Evolutionary conservation across 148 eudicot genomes (phyloP), one percentile per base, ranked within the genome.

Genomic region (Cornus suecica): DNA sequence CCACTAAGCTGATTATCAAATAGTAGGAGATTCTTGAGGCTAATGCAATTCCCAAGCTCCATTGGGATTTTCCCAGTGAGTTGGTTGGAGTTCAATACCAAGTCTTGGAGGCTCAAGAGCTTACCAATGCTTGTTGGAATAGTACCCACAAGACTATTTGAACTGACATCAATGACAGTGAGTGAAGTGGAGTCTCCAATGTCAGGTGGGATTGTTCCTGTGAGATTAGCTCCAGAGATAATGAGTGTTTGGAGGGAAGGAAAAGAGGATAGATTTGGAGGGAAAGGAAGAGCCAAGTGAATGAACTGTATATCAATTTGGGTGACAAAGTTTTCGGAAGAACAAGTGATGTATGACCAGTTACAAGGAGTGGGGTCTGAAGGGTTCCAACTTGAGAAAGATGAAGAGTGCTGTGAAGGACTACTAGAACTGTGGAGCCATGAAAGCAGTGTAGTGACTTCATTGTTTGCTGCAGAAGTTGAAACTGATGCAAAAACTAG

Each of bases 281-380:
- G 93, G 22, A 94, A 77, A 16, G 90, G 87, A 8, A 87, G 77
- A 1, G 73, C 67, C 16, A 94, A 79, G 4, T 79, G 85, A 29
- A 88, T 54, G 32, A 86, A 85, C 27, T 77, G 80, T 25, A 92
- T 82, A 60, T 68, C 74, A 23, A 94, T 87, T 70, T 90, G 78
- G 2, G 87, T 79, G 2, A 94, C 87, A 52, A 79, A 84, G 25
- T 81, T 70, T 20, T 85, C 81, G 5, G 75, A 3, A 27, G 86
- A 84, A 73, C 98, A 94, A 8, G 85, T 80, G 3, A 94, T 85
- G 86, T 27, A 85, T 20, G 93, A 45, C 98, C 98, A 94, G 29
- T 86, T 79, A 83, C 98, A 94, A 18, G 98, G 98, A 75, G 83
- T 87, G 24, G 80, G 58, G 74, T 92, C 95, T 2, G 22, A 26